Base-by-base conservation (phyloP, 2,329 filamentous ascomycete species). In the Ophiostoma australiae region DNA sequence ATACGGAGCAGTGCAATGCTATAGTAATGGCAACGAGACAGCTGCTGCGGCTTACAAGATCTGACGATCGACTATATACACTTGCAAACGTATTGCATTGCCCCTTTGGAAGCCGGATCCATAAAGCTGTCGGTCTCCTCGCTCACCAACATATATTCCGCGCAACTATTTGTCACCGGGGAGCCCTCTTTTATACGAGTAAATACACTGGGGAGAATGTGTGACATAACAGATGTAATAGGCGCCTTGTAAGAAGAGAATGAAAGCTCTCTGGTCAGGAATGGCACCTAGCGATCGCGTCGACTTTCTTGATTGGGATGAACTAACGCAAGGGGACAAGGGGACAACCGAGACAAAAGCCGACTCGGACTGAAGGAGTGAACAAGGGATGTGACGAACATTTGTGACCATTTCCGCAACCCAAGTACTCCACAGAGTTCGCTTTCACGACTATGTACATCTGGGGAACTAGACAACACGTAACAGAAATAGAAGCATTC, bases 401-500 rank as follows among this genome's bases (percentile, higher is more conserved):
- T 23, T 23, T 52, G 48, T 20, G 17, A 23, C 17, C 17, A 20
- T 20, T 48, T 48, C n/a, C 17, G n/a, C 44, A 48, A 48, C 17
- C 17, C 5, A n/a, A n/a, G 17, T 48, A n/a, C 44, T 48, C 17
- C 44, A n/a, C 44, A 48, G 15, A 48, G 13, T 23, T 23, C 48
- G 48, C 41, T 44, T 44, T 31, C 27, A 3, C 27, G 27, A 31
- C 27, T 31, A 31, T 20, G 2, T 52, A 6, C 55, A 11, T 63
- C 58, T 13, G 58, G 58, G 58, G 27, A 63, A 63, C 27, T 35
- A 63, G 35, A 63, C 13, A 33, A 61, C 27, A 63, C 58, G 27
- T 63, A 63, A 63, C 58, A 63, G 58, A 27, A 63, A 63, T 17
- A 13, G 23, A 58, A 15, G 27, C 58, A 63, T 63, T 33, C 58